phyloP scores from a whole-genome alignment of 768 basidiomycete species.

The Panellus pusillus region DNA sequence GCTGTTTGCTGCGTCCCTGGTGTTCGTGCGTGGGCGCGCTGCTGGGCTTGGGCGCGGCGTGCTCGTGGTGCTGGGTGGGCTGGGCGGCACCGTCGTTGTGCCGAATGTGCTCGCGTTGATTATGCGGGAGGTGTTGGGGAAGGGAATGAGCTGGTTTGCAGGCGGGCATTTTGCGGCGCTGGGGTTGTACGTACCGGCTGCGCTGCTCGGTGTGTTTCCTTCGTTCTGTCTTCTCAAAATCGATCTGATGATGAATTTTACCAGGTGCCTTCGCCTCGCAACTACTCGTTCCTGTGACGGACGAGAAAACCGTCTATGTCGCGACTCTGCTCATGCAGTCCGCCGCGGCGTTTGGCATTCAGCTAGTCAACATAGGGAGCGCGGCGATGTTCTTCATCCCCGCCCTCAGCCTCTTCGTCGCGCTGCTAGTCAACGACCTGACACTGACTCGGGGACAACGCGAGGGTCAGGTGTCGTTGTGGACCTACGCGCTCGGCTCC shows the following conservation, averaged over 20 bases:
- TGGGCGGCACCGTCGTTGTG: conserved; percentile 53
- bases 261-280: conserved; percentile 67
- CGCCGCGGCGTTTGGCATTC: conserved; percentile 54
- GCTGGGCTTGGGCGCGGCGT: conserved; percentile 42
- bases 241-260: not conserved
- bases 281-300: conserved; percentile 47
- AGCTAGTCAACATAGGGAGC: conserved; percentile 71
- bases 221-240: not conserved
- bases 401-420: conserved; percentile 54
- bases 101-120: conserved; percentile 74
- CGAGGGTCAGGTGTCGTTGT: conserved; percentile 47
- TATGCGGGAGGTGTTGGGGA: conserved; percentile 61
- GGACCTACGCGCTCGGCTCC: conserved; percentile 65
- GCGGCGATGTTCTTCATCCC: conserved; percentile 72
- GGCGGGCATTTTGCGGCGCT: conserved; percentile 63
- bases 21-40: conserved; percentile 41
- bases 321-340: conserved; percentile 64
- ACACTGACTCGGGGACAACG: conserved; percentile 21
- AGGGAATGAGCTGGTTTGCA: conserved; percentile 85
- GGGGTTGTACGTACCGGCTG: conserved; percentile 72
- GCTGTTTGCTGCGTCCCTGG: conserved; percentile 47
- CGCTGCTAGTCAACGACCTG: conserved; percentile 53
- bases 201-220: conserved; percentile 58
- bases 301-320: conserved; percentile 63
- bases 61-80: conserved; percentile 48